Evolutionary conservation across 164 flowering plant genomes (phyloP).

Genomic region (Malania oleifera): DNA sequence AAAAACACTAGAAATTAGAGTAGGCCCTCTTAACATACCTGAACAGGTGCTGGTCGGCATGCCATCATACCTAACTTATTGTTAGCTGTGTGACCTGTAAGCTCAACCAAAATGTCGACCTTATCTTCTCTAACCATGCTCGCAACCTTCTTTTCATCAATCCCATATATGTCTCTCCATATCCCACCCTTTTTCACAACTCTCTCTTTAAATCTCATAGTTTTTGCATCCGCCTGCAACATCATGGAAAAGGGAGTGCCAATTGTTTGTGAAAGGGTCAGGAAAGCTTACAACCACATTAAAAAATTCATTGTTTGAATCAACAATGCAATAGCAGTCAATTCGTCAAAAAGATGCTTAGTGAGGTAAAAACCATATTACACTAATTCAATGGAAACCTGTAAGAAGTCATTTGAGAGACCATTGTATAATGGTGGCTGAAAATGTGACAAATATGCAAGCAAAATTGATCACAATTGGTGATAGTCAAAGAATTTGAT

Average conservation of each 20-base stretch:
- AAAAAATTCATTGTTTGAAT: neutral
- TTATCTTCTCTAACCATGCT: conserved; percentile 90
- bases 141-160: conserved; percentile 96
- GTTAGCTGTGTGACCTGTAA: conserved; percentile 98
- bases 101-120: conserved; percentile 94
- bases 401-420: too few species aligned
- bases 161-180: conserved; percentile 96
- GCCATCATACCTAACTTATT: conserved; percentile 97
- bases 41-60: conserved; percentile 92
- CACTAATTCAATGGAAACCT: too few species aligned
- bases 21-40: too few species aligned
- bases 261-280: neutral
- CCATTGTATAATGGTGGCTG: too few species aligned
- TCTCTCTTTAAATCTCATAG: conserved; percentile 69
- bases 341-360: neutral
- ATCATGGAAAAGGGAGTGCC: neutral
- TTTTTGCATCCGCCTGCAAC: conserved; percentile 92
- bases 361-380: too few species aligned
- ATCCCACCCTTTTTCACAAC: conserved; percentile 81
- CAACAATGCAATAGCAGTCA: neutral
- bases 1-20: neutral
- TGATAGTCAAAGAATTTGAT: too few species aligned
- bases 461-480: too few species aligned
- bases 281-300: neutral
- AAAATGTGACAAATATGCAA: too few species aligned